phyloP scores from a whole-genome alignment of 495 filamentous ascomycete species.

The Xylaria palmicola region DNA sequence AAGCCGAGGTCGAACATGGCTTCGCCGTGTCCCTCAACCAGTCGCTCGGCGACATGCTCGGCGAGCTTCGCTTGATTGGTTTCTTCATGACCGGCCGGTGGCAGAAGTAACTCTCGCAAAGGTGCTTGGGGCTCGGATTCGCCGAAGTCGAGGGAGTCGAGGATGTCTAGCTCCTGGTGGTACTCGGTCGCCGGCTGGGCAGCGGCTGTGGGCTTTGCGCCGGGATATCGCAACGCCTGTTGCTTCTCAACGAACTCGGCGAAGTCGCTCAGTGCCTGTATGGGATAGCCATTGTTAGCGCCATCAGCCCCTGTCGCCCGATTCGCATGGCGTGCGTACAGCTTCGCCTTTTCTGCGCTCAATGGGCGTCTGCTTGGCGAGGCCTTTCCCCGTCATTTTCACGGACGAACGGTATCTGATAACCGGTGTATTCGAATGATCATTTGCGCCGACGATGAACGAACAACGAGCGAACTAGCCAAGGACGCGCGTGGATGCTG shows the following conservation, averaged over 20 bases:
- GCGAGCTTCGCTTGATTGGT: slow-evolving; percentile 56
- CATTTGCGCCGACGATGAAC: slow-evolving; percentile 14
- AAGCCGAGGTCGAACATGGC: slow-evolving; percentile 88
- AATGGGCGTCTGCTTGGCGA: slow-evolving; percentile 62
- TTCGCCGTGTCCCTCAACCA: slow-evolving; percentile 88
- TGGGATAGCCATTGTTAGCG: neutral
- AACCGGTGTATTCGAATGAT: slow-evolving; percentile 29
- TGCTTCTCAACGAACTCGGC: slow-evolving; percentile 97
- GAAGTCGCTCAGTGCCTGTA: slow-evolving; percentile 89
- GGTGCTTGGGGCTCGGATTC: slow-evolving; percentile 67
- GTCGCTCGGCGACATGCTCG: slow-evolving; percentile 62
- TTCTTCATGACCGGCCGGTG: slow-evolving; percentile 52
- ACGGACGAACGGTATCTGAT: slow-evolving; percentile 14
- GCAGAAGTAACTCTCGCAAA: slow-evolving; percentile 74
- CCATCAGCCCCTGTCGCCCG: neutral
- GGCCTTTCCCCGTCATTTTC: slow-evolving; percentile 52
- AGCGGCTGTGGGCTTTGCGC: slow-evolving; percentile 35
- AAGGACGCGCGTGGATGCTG: neutral
- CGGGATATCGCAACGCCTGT: slow-evolving; percentile 63
- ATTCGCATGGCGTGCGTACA: slow-evolving; percentile 44
- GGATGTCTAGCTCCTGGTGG: slow-evolving; percentile 85
- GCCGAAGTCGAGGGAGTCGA: slow-evolving; percentile 79
- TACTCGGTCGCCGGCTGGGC: slow-evolving; percentile 49
- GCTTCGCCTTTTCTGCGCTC: slow-evolving; percentile 85
- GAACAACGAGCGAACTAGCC: neutral